Conservation (phyloP, 2,329 filamentous ascomycete genomes). For the Orbilia oligospora region DNA sequence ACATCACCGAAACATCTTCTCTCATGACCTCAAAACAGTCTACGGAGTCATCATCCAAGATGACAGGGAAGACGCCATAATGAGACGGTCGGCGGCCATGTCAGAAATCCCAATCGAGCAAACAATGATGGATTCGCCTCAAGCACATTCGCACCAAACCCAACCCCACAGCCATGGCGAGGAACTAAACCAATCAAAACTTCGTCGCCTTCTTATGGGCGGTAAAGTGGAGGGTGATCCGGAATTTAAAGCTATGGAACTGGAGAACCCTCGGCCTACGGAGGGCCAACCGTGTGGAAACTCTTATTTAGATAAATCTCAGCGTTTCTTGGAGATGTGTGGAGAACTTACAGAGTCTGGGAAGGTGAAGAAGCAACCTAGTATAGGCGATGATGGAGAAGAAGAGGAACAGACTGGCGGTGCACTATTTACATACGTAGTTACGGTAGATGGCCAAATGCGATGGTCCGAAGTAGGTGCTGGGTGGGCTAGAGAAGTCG, state of each 20-base stretch:
- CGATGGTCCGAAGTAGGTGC: slow-evolving; percentile 58
- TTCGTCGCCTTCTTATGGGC: slow-evolving; percentile 50
- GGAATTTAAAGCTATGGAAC: slow-evolving; percentile 58
- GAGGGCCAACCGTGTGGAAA: slow-evolving; percentile 50
- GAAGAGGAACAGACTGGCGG: slow-evolving; percentile 54
- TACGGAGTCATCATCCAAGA: slow-evolving; percentile 56
- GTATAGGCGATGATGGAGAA: slow-evolving; percentile 45
- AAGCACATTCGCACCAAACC: not conserved
- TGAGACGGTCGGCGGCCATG: slow-evolving; percentile 48
- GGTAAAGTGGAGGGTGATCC: slow-evolving; percentile 48
- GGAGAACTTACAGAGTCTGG: slow-evolving; percentile 54
- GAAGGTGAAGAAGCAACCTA: slow-evolving; percentile 48
- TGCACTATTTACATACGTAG: slow-evolving; percentile 56
- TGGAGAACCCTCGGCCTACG: slow-evolving; percentile 53
- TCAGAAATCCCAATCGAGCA: slow-evolving; percentile 36
- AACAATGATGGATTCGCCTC: slow-evolving; percentile 21
- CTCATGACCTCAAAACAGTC: slow-evolving; percentile 54
- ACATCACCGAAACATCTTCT: slow-evolving; percentile 56
- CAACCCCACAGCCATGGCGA: slow-evolving; percentile 26
- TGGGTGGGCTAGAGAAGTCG: slow-evolving; percentile 50
- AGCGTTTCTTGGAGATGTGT: slow-evolving; percentile 56
- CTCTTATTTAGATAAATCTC: slow-evolving; percentile 43
- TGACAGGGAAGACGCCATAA: slow-evolving; percentile 26
- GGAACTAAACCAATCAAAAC: slow-evolving; percentile 33
- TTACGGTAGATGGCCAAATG: slow-evolving; percentile 56